Conservation (phyloP, 2,329 filamentous ascomycete genomes). For the Onygenales sp. region DNA sequence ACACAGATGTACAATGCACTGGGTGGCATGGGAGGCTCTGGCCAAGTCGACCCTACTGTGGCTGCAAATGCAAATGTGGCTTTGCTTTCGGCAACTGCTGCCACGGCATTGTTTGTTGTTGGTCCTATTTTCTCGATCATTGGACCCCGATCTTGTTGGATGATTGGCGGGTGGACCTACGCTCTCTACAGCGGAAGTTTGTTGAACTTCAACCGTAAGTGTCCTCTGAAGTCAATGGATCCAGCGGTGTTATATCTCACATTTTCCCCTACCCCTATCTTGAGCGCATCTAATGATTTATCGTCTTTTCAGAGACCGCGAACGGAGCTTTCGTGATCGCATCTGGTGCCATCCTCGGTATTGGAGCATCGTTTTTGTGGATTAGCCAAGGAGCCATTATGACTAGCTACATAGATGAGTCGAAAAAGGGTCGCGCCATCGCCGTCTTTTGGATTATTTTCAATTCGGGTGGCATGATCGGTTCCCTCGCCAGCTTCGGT, state of each 20-base stretch:
- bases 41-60: constrained; percentile 37
- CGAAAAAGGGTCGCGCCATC: constrained; percentile 35
- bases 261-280: no score
- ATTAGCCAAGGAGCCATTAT: constrained; percentile 41
- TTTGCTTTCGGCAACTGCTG: constrained; percentile 34
- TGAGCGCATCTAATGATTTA: background rate
- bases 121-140: constrained; percentile 36
- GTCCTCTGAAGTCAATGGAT: background rate
- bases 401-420: constrained; percentile 37
- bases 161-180: constrained; percentile 40
- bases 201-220: constrained; percentile 33
- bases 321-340: constrained; percentile 39
- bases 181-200: constrained; percentile 37
- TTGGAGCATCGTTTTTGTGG: constrained; percentile 39
- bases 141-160: constrained; percentile 34
- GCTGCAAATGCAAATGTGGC: constrained; percentile 41
- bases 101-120: constrained; percentile 35
- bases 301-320: constrained; percentile 14
- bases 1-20: constrained; percentile 42
- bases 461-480: constrained; percentile 37
- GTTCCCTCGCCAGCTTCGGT: constrained; percentile 36
- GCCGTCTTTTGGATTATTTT: constrained; percentile 40
- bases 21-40: constrained; percentile 36
- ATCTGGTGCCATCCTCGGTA: constrained; percentile 36
- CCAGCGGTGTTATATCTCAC: no score